Base-by-base conservation (phyloP, 768 basidiomycete species). In the Kwoniella pini region DNA sequence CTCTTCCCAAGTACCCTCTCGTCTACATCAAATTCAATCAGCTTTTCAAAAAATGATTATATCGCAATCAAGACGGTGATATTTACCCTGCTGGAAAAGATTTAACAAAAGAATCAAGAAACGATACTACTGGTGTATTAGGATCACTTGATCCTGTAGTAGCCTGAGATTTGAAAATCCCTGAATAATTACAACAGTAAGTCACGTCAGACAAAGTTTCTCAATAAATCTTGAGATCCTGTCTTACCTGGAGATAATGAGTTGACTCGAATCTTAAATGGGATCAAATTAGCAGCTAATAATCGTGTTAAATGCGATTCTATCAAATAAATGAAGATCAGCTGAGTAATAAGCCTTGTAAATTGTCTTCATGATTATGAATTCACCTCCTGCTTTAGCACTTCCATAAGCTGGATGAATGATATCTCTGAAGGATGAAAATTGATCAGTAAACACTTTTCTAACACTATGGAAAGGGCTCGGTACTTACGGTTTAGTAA, bases 201-300 rank as follows among this genome's bases (percentile, higher is more conserved):
- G n/a, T n/a, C n/a, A n/a, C 56, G 17, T 48, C n/a, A n/a, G n/a
- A n/a, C n/a, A n/a, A n/a, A n/a, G 6, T 28, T 3, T 19, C 4
- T 19, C 3, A 21, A 21, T 11, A 17, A 15, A 30, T 56, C n/a
- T n/a, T n/a, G n/a, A n/a, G n/a, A n/a, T n/a, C n/a, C n/a, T n/a
- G n/a, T n/a, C 50, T 65, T 24, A 51, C 75, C 75, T 5, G 75
- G 75, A 1, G 31, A 28, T 44, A 77, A 42, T 19, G 60, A 57
- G 62, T 76, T 76, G 56, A 76, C 75, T 7, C 75, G 55, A 64
- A 77, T 71, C 21, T 71, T 71, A 53, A 65, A 63, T 4, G 68
- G 68, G 17, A 45, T 44, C 2, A 70, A 59, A n/a, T 45, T 66
- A 27, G 63, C 72, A 27, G 65, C 62, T 62, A 72, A 57, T 24